Conservation (phyloP, 208 protist genomes). For the Acanthamoeba rhysodes region DNA sequence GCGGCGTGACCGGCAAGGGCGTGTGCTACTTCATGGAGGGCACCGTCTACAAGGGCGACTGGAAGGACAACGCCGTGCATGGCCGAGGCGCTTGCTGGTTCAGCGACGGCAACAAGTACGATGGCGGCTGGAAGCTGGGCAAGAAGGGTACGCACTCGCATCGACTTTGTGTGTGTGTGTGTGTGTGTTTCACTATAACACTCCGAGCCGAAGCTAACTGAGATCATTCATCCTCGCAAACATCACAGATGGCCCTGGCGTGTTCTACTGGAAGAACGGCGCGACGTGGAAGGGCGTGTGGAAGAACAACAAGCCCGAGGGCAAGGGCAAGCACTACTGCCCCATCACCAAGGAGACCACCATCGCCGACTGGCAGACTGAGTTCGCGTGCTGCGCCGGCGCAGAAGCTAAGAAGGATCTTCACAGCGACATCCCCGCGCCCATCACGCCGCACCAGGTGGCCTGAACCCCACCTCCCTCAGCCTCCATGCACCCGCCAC, state of each 20-base stretch:
- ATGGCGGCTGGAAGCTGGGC: constrained; percentile 30
- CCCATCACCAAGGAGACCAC: not conserved
- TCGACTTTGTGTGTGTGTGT: not conserved
- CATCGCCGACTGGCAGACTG: not conserved
- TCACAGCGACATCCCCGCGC: constrained; percentile 2
- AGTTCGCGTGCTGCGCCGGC: constrained; percentile 35
- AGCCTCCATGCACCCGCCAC: no score
- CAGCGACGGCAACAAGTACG: constrained; percentile 62
- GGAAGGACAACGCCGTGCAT: constrained; percentile 59
- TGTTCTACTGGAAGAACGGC: constrained; percentile 57
- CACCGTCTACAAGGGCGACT: constrained; percentile 52
- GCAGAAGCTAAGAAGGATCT: constrained; percentile 6
- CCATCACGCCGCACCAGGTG: not conserved
- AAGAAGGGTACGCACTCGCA: constrained; percentile 17
- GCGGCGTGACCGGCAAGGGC: constrained; percentile 47
- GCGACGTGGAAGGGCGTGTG: constrained; percentile 38
- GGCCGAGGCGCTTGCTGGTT: constrained; percentile 37
- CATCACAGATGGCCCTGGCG: constrained; percentile 1
- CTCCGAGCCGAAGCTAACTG: no score
- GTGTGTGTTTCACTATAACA: no score
- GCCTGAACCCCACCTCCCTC: no score
- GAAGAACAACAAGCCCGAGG: constrained; percentile 66
- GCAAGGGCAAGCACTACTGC: constrained; percentile 66
- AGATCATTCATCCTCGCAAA: no score
- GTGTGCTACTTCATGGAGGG: constrained; percentile 63